Base-by-base conservation (phyloP, 352 stramenopile genomes). In the Phytopythium boreale region DNA sequence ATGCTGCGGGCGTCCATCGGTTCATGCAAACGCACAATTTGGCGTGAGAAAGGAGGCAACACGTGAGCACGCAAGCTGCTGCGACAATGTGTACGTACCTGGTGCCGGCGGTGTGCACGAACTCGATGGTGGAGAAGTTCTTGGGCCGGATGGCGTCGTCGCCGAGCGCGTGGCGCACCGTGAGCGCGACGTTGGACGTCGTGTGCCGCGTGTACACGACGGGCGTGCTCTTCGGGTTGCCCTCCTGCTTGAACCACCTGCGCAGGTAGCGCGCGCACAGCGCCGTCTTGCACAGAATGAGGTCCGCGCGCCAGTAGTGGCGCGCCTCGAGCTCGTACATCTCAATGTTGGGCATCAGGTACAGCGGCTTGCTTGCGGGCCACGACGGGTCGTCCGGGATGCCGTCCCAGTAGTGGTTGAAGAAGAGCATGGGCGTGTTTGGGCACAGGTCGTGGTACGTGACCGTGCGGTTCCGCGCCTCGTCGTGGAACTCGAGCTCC, bases 381-480 rank as follows among this genome's bases (percentile, higher is more conserved):
- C 72, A 88, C 9, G 2, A 14, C 36, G 36, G 36, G 36, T 1
- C 12, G 36, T 43, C 36, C 14, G 27, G 56, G 10, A 77, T 49
- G 34, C 41, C 63, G 6, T 84, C 64, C 77, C 77, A 84, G 56
- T 83, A 88, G 60, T 88, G 79, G 56, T 85, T 88, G 63, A 88
- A 79, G 62, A 87, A 80, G 57, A 87, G 59, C 62, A 88, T 36
- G 10, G 75, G 70, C 47, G 75, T 86, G 59, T 60, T 76, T 10
- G 77, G 75, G 53, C 79, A 88, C 53, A 88, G 53, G 37, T 88
- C 79, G 58, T 86, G 74, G 66, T 88, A 88, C 46, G 66, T 70
- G 31, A 80, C 43, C 71, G 29, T 53, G 60, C 36, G 36, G 36
- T 43, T 43, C n/a, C 62, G 69, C 8, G 62, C 36, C 9, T 43